Conservation (phyloP, 805 yeast genomes). For the Grigorovia jiainica region DNA sequence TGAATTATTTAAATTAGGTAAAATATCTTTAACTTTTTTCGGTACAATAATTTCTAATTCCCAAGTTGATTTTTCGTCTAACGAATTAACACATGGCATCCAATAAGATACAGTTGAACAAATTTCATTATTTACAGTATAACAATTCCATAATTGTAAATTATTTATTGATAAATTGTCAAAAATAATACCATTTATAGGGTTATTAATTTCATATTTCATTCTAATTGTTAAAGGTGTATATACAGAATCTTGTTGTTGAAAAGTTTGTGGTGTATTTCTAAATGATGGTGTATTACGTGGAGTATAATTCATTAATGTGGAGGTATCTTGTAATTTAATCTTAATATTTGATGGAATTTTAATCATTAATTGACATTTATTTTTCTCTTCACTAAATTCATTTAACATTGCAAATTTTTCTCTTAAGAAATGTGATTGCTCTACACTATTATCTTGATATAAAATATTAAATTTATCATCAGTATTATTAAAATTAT, state of each 20-base stretch:
- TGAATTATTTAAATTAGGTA: no score
- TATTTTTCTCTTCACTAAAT: conserved; percentile 20
- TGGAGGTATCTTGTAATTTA: conserved; percentile 43
- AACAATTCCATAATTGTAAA: conserved; percentile 66
- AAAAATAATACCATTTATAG: conserved; percentile 68
- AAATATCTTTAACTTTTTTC: conserved; percentile 65
- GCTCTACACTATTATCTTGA: conserved; percentile 23
- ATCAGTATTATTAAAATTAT: not conserved
- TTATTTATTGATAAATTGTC: conserved; percentile 33
- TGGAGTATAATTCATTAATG: conserved; percentile 31
- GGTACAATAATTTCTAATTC: conserved; percentile 82
- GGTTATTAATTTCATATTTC: conserved; percentile 53
- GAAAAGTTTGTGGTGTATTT: conserved; percentile 25
- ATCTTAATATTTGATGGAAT: conserved; percentile 39
- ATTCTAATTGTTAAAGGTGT: conserved; percentile 68
- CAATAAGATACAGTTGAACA: conserved; percentile 87
- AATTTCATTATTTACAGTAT: conserved; percentile 69
- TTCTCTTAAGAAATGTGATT: conserved; percentile 25
- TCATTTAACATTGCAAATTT: conserved; percentile 25
- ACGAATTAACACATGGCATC: conserved; percentile 91
- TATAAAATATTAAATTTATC: conserved; percentile 13
- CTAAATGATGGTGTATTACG: conserved; percentile 32
- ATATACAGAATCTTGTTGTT: conserved; percentile 40
- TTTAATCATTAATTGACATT: conserved; percentile 24
- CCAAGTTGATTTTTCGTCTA: conserved; percentile 89